Conservation (phyloP, 768 basidiomycete species). For the Amanita phalloides region DNA sequence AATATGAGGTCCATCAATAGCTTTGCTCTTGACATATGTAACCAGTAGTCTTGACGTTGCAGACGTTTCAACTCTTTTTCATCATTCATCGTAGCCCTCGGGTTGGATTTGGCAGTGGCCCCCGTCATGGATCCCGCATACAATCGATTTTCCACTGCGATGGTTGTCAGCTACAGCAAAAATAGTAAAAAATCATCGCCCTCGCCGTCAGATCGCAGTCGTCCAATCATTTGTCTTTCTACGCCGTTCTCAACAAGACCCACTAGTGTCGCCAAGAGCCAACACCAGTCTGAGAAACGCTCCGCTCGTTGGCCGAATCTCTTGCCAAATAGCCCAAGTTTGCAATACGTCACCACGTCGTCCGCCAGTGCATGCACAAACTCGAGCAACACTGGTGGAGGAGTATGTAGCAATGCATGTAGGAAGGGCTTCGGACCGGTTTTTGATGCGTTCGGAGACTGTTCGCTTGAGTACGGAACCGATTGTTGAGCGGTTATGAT, state of each 20-base stretch:
- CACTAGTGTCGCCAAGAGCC: constrained; percentile 71
- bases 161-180: neutral
- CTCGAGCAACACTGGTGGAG: constrained; percentile 75
- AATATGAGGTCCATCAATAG: constrained; percentile 79
- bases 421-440: constrained; percentile 50
- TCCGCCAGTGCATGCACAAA: constrained; percentile 66
- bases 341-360: constrained; percentile 69
- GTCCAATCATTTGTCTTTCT: constrained; percentile 60
- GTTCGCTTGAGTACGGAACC: constrained; percentile 46
- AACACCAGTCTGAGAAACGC: constrained; percentile 78
- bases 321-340: constrained; percentile 58
- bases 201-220: constrained; percentile 52
- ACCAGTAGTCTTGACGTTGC: constrained; percentile 66
- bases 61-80: constrained; percentile 62
- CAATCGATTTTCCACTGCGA: constrained; percentile 60
- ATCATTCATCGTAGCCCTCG: constrained; percentile 46
- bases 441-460: constrained; percentile 23
- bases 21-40: constrained; percentile 59
- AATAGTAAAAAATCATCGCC: constrained; percentile 3
- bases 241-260: constrained; percentile 78
- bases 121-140: constrained; percentile 67
- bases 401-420: constrained; percentile 65
- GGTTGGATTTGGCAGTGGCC: constrained; percentile 59
- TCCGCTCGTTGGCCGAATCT: constrained; percentile 58
- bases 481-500: constrained; percentile 61